A percentile compares a stretch with the other conserved stretches of the same genome.
Evolutionary conservation across 345 rosid genomes (phyloP).

Genomic region (Eutrema yunnanense): DNA sequence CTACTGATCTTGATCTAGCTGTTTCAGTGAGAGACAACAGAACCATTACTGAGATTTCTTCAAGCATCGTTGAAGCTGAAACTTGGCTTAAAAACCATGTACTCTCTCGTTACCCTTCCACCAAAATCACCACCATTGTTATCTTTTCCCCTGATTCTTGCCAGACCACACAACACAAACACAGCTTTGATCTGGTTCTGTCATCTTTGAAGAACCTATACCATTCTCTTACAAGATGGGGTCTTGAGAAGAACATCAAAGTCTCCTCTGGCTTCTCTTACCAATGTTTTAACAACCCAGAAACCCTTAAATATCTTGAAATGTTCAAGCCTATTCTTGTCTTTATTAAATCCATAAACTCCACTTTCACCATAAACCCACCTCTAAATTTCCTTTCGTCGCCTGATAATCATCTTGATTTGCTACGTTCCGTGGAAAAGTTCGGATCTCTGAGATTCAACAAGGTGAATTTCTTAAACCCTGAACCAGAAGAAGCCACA

Average conservation of each 20-base stretch:
- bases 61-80: slow-evolving; percentile 58
- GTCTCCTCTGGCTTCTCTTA: slow-evolving; percentile 50
- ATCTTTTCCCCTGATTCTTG: slow-evolving; percentile 38
- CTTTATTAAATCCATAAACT: slow-evolving; percentile 46
- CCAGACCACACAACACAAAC: slow-evolving; percentile 32
- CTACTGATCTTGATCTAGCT: slow-evolving; percentile 34
- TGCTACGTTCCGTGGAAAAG: slow-evolving; percentile 32
- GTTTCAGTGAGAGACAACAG: slow-evolving; percentile 38
- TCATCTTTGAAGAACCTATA: slow-evolving; percentile 48
- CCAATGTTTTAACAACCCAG: slow-evolving; percentile 25
- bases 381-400: slow-evolving; percentile 35
- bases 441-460: slow-evolving; percentile 36
- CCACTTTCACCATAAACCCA: slow-evolving; percentile 46
- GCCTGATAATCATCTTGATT: slow-evolving; percentile 29
- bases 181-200: slow-evolving; percentile 36
- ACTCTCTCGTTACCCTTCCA: slow-evolving; percentile 57
- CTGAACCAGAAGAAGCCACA: slow-evolving; percentile 13
- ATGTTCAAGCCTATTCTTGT: slow-evolving; percentile 30
- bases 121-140: slow-evolving; percentile 60
- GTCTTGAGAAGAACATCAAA: slow-evolving; percentile 57
- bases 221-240: slow-evolving; percentile 71
- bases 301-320: background rate
- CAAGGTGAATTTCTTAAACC: slow-evolving; percentile 44
- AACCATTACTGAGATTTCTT: slow-evolving; percentile 47
- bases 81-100: slow-evolving; percentile 63